Conservation (phyloP, 495 filamentous ascomycete species). For the Paragyromitra xinjiangensis region DNA sequence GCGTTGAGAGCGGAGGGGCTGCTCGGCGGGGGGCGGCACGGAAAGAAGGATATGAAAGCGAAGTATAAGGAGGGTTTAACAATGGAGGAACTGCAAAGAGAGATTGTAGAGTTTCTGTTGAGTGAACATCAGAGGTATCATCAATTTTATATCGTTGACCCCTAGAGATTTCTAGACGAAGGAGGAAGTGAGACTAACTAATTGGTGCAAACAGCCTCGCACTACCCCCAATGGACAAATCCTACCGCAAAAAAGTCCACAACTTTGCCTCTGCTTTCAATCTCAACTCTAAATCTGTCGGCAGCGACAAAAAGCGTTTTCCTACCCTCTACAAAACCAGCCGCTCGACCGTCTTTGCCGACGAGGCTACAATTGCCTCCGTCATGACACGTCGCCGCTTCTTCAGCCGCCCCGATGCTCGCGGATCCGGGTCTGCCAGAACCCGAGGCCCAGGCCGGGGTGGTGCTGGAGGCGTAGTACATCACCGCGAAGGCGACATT, state of each 20-base stretch:
- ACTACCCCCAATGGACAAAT: constrained; percentile 84
- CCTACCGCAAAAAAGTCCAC: constrained; percentile 78
- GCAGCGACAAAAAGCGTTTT: constrained; percentile 75
- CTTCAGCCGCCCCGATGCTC: constrained; percentile 58
- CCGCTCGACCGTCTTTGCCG: constrained; percentile 62
- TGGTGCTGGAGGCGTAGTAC: constrained; percentile 60
- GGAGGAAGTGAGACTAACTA: neutral
- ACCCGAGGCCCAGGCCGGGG: constrained; percentile 59
- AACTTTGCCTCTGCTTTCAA: constrained; percentile 73
- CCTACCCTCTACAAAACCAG: constrained; percentile 79
- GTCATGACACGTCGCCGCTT: constrained; percentile 63
- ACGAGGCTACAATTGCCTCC: constrained; percentile 58
- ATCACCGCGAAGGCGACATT: constrained; percentile 84
- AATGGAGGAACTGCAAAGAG: constrained; percentile 72
- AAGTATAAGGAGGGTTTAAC: constrained; percentile 80
- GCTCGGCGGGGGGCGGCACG: constrained; percentile 69
- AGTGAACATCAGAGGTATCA: constrained; percentile 71
- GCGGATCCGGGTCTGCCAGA: constrained; percentile 11
- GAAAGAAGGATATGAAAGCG: constrained; percentile 70
- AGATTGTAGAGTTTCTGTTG: constrained; percentile 76
- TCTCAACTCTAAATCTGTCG: constrained; percentile 84
- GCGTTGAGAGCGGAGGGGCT: constrained; percentile 79
- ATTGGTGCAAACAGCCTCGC: constrained; percentile 66
- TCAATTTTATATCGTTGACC: neutral
- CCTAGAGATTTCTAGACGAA: neutral